A percentile compares a stretch with the other conserved stretches of the same genome.
Evolutionary conservation across 352 stramenopile species (phyloP).

Genomic region (Blastocystis hominis): DNA sequence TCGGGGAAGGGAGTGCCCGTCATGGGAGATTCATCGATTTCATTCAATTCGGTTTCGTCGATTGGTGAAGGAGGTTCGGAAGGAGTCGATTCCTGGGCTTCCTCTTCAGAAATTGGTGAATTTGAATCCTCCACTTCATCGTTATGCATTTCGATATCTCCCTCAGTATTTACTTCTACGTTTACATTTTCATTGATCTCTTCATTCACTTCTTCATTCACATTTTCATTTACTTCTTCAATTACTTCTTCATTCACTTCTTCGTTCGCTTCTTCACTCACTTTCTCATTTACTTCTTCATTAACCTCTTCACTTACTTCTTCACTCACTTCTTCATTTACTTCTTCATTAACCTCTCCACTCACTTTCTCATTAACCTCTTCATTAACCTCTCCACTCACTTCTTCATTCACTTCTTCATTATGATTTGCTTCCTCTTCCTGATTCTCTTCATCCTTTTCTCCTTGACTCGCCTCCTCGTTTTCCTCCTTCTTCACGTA

Average conservation of each 20-base stretch:
- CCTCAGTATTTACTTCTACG: background rate
- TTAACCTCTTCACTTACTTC: background rate
- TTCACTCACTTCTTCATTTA: background rate
- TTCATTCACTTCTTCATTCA: background rate
- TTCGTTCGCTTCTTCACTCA: background rate
- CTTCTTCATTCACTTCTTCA: background rate
- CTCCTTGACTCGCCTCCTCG: background rate
- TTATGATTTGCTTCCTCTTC: background rate
- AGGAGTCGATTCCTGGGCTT: background rate
- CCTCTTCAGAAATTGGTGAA: background rate
- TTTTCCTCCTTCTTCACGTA: constrained; percentile 15
- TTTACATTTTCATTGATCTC: background rate
- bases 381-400: background rate
- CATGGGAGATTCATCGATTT: background rate
- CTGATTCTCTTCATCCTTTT: background rate
- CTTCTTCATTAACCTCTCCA: background rate
- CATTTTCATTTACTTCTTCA: background rate
- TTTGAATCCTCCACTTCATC: no score
- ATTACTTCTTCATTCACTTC: background rate
- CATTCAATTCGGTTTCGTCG: no score
- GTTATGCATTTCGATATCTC: background rate
- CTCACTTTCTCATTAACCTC: background rate
- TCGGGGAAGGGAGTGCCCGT: background rate
- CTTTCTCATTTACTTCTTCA: background rate
- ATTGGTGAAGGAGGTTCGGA: no score